Base-by-base conservation (phyloP, 352 stramenopile species). In the Phytophthora europaea region DNA sequence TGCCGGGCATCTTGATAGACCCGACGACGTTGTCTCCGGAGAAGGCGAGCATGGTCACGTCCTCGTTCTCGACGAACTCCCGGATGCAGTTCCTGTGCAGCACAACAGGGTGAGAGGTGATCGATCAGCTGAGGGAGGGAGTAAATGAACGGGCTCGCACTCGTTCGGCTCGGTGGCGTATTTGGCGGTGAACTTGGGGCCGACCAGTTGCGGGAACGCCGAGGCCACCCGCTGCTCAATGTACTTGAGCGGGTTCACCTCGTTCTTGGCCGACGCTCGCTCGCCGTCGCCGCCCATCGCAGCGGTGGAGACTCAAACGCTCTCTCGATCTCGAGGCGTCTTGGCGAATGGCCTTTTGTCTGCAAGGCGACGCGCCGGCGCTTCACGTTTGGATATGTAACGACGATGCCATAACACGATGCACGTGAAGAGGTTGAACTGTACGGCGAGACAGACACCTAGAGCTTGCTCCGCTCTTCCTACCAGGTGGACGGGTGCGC, bases 21-120 rank as follows among this genome's bases (percentile, higher is more conserved):
- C 83, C 90, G 13, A 96, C 81, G 52, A 91, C 86, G 53, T 98
- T 94, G 65, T 94, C 94, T 5, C 96, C 92, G 4, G 91, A 94
- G 69, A 98, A 93, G 48, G 97, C 83, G 60, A 98, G 87, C 63
- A 89, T 96, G 64, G 85, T 91, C 51, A 95, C 74, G 43, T 98
- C 87, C 56, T 97, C 83, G 31, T 82, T 91, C 36, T 96, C 90
- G 31, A 98, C 85, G 63, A 98, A 98, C 62, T 97, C 85, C 58
- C 94, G 94, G 22, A 98, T 79, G 52, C 85, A 96, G 7, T 72
- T 80, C 57, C 84, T 92, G 66, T 9, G 3, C 13, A 16, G 6
- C 36, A 43, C 36, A 43, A 18, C 3, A 16, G 6, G 8, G 38
- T 47, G 13, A 60, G 22, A 40, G 28, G 28, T n/a, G 43, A 18